These are phyloP conservation scores for Cyclanthera cordifolia DNA, from an alignment of 306 rosid species.

Conservation along the genomic window DNA sequence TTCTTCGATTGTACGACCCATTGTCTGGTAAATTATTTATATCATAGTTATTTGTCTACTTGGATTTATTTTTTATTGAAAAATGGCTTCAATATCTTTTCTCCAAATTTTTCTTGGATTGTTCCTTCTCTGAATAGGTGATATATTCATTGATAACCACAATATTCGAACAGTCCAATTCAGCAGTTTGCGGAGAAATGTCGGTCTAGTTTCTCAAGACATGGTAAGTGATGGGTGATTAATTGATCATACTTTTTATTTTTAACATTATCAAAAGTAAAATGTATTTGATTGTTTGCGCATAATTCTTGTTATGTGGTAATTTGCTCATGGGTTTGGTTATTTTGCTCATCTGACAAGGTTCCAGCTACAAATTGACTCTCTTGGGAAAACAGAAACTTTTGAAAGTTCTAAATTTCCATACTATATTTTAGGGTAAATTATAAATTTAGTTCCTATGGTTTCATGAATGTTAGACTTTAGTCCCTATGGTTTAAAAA, in stretches of 20 bases:
- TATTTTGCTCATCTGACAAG: neutral
- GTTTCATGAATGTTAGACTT: too few species aligned
- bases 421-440: too few species aligned
- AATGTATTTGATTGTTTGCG: neutral
- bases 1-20: constrained; percentile 86
- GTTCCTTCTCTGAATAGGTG: constrained; percentile 31
- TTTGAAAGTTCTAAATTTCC: neutral
- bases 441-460: too few species aligned
- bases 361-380: neutral
- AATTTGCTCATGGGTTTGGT: neutral
- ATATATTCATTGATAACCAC: constrained; percentile 51
- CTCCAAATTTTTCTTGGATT: neutral
- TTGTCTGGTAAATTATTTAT: constrained; percentile 41
- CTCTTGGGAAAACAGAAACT: neutral
- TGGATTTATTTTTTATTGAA: neutral
- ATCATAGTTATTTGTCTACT: neutral
- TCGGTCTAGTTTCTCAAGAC: constrained; percentile 82
- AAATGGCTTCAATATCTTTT: constrained; percentile 10
- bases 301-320: neutral
- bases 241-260: constrained; percentile 2
- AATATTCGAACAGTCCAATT: constrained; percentile 38
- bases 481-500: too few species aligned
- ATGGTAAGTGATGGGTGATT: constrained; percentile 34
- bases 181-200: constrained; percentile 59
- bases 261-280: neutral